Evolutionary conservation across 225 moss, liverwort and hornwort species (phyloP), one percentile per base, ranked within the genome.

Genomic region (Asterella californica): DNA sequence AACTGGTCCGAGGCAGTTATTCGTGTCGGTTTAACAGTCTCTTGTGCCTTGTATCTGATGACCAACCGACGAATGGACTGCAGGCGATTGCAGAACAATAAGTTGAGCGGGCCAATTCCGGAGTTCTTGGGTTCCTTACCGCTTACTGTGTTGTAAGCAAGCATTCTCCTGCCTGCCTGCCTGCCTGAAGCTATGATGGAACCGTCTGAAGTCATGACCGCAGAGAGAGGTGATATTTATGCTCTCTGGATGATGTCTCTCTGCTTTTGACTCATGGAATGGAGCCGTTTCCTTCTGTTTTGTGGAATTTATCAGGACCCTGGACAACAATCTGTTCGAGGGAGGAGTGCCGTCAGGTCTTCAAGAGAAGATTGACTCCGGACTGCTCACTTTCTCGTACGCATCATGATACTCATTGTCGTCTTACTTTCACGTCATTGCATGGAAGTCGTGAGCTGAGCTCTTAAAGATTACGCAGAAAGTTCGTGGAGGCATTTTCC

Each of bases 271-370:
- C 36, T 67, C 17, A 57, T 18, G 36, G 18, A 67, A 19, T 67
- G 37, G 67, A 67, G 42, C 42, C 7, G 42, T 42, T 7, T 42
- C 7, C 34, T 5, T 67, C 21, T 67, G 18, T 36, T 18, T 19
- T 14, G 50, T 49, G 25, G 0, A 19, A 24, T 67, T 67, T 67
- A 53, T 76, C 47, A 77, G 62, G 61, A 63, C 15, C 62, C 22
- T 77, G 46, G 77, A 77, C 47, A 27, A 77, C 53, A 77, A 77
- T 42, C 45, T 63, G 2, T 64, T 77, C 46, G 77, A 77, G 46
- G 77, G 77, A 47, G 64, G 25, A 45, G 24, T 62, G 30, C 77
- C 77, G 11, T 5, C 27, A 77, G 2, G 46, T 46, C 46, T 77
- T 62, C 47, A 62, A 32, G 36, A 46, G 47, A 77, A 64, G 53